These are phyloP conservation scores for Rhodotorula sp. DNA, from an alignment of 1,284 basidiomycete genomes.

Conservation along the genomic window DNA sequence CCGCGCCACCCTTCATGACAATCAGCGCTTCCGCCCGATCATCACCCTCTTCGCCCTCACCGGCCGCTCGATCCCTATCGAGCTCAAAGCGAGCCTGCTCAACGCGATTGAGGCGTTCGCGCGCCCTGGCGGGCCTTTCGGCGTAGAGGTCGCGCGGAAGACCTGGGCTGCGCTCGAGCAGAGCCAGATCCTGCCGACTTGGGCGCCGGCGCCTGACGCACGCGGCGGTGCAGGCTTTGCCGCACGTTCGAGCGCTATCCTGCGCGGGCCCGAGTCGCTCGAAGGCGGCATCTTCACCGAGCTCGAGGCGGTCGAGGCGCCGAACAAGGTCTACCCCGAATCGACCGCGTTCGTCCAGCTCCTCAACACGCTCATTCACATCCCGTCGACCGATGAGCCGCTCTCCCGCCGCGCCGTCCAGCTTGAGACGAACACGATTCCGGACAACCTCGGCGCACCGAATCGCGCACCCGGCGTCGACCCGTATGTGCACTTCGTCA, in stretches of 20 bases:
- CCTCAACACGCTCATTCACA: slow-evolving; percentile 73
- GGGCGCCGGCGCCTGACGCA: slow-evolving; percentile 21
- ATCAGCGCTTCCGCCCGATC: slow-evolving; percentile 69
- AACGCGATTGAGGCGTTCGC: slow-evolving; percentile 78
- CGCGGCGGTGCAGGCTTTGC: slow-evolving; percentile 26
- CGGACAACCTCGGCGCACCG: slow-evolving; percentile 71
- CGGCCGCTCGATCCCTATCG: slow-evolving; percentile 78
- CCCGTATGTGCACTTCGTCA: slow-evolving; percentile 78
- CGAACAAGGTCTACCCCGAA: slow-evolving; percentile 75
- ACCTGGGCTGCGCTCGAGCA: slow-evolving; percentile 83
- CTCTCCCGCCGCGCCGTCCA: slow-evolving; percentile 55
- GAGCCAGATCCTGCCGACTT: slow-evolving; percentile 62
- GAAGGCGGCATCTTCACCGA: slow-evolving; percentile 55
- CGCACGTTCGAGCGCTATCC: background rate
- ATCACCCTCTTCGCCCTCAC: slow-evolving; percentile 74
- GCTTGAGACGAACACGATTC: slow-evolving; percentile 67
- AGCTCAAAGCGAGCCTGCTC: slow-evolving; percentile 85
- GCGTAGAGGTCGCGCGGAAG: slow-evolving; percentile 74
- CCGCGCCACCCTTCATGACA: slow-evolving; percentile 73
- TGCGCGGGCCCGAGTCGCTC: slow-evolving; percentile 31
- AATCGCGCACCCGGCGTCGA: slow-evolving; percentile 75
- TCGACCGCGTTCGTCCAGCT: slow-evolving; percentile 85
- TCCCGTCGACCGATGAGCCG: slow-evolving; percentile 60
- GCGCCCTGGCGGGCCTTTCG: slow-evolving; percentile 60
- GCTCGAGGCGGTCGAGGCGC: slow-evolving; percentile 80